Conservation (phyloP, 306 rosid genomes). For the Medicago ruthenica region DNA sequence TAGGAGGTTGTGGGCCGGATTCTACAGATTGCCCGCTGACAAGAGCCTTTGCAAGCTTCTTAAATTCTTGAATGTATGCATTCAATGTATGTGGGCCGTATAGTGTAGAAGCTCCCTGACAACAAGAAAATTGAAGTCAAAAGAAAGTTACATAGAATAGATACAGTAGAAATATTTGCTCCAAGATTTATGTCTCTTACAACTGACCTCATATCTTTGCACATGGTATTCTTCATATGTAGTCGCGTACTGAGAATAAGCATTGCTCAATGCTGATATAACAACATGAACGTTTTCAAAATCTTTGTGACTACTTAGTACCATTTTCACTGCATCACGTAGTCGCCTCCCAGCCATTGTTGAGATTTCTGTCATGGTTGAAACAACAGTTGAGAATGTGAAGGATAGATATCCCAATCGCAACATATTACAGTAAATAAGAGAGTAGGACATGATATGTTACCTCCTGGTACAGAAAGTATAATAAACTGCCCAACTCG, state of each 20-base stretch:
- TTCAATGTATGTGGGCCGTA: conserved; percentile 87
- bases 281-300: conserved; percentile 64
- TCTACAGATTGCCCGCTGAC: conserved; percentile 46
- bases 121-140: conserved; percentile 30
- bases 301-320: conserved; percentile 53
- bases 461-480: conserved; percentile 95
- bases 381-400: conserved; percentile 15
- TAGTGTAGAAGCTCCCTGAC: conserved; percentile 88
- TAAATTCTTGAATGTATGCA: conserved; percentile 91
- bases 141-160: background rate
- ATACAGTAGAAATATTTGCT: background rate
- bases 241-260: conserved; percentile 87
- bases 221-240: conserved; percentile 82
- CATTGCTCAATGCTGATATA: conserved; percentile 83
- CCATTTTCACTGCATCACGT: conserved; percentile 80
- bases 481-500: conserved; percentile 79
- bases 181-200: conserved; percentile 13
- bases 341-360: conserved; percentile 98
- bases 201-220: conserved; percentile 96
- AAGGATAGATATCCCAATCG: conserved; percentile 27
- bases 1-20: conserved; percentile 84
- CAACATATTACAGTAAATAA: conserved; percentile 7
- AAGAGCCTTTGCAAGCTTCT: conserved; percentile 79
- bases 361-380: conserved; percentile 65
- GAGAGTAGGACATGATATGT: conserved; percentile 20